Conservation (phyloP, 2,329 filamentous ascomycete species). For the Trichoderma sp. region DNA sequence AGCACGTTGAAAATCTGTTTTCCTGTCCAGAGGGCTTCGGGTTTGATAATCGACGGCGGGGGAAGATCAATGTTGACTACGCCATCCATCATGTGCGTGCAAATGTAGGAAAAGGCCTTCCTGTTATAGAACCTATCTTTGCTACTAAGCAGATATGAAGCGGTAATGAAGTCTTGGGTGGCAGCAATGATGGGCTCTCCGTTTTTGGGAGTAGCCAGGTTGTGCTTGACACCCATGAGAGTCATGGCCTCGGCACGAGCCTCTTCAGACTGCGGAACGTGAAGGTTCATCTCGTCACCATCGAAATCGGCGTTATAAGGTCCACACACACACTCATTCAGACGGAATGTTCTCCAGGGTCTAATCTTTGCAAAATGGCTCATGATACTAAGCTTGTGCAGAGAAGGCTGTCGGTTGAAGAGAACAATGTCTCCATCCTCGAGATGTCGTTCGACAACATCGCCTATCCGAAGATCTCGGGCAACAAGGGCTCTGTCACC, state of each 20-base stretch:
- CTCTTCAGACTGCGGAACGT: conserved; percentile 97
- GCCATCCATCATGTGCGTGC: conserved; percentile 90
- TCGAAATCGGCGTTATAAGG: conserved; percentile 99
- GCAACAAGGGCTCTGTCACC: conserved; percentile 73
- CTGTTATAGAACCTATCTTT: conserved; percentile 94
- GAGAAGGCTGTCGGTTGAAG: conserved; percentile 95
- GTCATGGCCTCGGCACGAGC: conserved; percentile 93
- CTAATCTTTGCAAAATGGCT: conserved; percentile 91
- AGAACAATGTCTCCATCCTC: conserved; percentile 95
- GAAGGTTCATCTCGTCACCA: conserved; percentile 98
- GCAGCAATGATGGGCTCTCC: conserved; percentile 97
- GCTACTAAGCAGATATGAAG: conserved; percentile 85
- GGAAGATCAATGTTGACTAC: conserved; percentile 80
- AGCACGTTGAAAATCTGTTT: conserved; percentile 95
- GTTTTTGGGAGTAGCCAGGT: conserved; percentile 93
- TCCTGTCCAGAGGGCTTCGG: conserved; percentile 88
- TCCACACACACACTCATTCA: conserved; percentile 97
- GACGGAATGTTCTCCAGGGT: conserved; percentile 91
- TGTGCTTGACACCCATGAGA: conserved; percentile 97
- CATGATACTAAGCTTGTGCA: conserved; percentile 98
- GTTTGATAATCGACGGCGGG: conserved; percentile 83
- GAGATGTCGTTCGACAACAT: conserved; percentile 90
- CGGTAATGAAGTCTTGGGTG: conserved; percentile 99
- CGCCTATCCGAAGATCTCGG: conserved; percentile 75
- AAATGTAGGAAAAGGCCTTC: conserved; percentile 84